These are phyloP conservation scores for Malassezia brasiliensis DNA, from an alignment of 1,284 basidiomycete species.

Conservation along the genomic window DNA sequence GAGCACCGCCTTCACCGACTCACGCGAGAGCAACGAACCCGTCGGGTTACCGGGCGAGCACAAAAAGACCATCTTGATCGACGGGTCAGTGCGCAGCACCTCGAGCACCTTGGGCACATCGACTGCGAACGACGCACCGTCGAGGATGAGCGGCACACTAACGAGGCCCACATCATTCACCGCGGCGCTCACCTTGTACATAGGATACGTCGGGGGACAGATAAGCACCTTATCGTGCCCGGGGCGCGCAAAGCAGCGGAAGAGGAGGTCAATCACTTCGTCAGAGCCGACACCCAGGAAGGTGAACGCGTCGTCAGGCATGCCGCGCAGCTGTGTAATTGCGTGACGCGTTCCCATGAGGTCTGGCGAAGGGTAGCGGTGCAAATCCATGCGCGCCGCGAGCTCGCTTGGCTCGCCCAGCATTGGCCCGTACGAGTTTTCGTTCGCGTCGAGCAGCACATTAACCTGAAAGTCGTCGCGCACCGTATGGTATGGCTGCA, in stretches of 20 bases:
- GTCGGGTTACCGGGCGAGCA: conserved; percentile 98
- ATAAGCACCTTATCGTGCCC: conserved; percentile 61
- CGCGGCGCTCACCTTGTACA: conserved; percentile 90
- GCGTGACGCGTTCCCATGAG: conserved; percentile 68
- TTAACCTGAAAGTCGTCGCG: conserved; percentile 89
- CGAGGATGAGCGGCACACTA: conserved; percentile 67
- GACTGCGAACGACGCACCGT: conserved; percentile 67
- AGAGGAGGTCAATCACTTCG: conserved; percentile 89
- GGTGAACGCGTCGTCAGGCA: conserved; percentile 54
- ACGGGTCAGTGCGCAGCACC: conserved; percentile 28
- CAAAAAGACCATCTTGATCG: conserved; percentile 81
- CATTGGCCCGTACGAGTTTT: conserved; percentile 77
- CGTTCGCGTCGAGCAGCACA: conserved; percentile 94
- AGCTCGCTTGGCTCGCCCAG: background rate
- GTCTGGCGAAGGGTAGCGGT: conserved; percentile 78
- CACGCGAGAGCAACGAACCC: conserved; percentile 71
- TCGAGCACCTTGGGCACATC: conserved; percentile 42
- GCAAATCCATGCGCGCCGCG: conserved; percentile 50
- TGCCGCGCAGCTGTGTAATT: conserved; percentile 57
- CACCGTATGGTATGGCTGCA: conserved; percentile 89
- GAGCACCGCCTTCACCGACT: conserved; percentile 62
- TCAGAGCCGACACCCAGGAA: conserved; percentile 95
- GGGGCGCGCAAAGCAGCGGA: conserved; percentile 76
- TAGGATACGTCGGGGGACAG: conserved; percentile 87
- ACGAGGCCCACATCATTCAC: conserved; percentile 85